Conservation (phyloP, 768 basidiomycete species). For the Hypsizygus marmoreus region DNA sequence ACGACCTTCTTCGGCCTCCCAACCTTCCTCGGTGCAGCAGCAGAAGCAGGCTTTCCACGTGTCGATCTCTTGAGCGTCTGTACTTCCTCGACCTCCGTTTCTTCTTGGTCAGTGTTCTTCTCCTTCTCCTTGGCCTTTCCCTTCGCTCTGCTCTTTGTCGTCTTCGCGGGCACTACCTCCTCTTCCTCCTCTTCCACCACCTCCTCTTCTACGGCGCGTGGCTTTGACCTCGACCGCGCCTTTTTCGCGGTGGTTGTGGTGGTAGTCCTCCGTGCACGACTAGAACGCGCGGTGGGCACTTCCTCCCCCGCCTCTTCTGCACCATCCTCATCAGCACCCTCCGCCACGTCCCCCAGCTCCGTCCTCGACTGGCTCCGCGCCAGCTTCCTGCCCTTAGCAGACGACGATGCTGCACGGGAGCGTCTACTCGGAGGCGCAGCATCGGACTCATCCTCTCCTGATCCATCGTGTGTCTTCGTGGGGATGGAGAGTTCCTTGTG, state of each 20-base stretch:
- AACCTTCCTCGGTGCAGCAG: constrained; percentile 1
- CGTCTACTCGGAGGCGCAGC: constrained; percentile 18
- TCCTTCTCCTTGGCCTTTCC: constrained; percentile 4
- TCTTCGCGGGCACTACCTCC: constrained; percentile 13
- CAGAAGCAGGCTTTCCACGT: constrained; percentile 1
- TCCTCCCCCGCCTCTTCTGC: constrained; percentile 13
- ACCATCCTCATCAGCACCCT: constrained; percentile 24
- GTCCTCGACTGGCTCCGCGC: constrained; percentile 17
- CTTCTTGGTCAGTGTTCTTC: constrained; percentile 3
- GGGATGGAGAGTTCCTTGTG: constrained; percentile 38
- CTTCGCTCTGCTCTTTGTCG: constrained; percentile 6
- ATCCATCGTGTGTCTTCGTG: constrained; percentile 42
- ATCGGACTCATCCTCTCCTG: constrained; percentile 25
- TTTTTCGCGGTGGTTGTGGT: constrained; percentile 16
- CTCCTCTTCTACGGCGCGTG: constrained; percentile 14
- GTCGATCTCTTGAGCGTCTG: constrained; percentile 9
- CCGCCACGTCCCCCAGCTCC: constrained; percentile 19
- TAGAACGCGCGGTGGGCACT: background rate
- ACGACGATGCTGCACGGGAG: constrained; percentile 10
- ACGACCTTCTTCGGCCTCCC: constrained; percentile 9
- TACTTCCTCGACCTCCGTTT: background rate
- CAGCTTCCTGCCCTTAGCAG: constrained; percentile 16
- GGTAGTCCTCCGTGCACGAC: constrained; percentile 6
- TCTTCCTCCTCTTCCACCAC: constrained; percentile 17
- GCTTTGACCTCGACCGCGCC: constrained; percentile 25